phyloP scores from a whole-genome alignment of 495 filamentous ascomycete species.

The Podospora pseudoanserina region DNA sequence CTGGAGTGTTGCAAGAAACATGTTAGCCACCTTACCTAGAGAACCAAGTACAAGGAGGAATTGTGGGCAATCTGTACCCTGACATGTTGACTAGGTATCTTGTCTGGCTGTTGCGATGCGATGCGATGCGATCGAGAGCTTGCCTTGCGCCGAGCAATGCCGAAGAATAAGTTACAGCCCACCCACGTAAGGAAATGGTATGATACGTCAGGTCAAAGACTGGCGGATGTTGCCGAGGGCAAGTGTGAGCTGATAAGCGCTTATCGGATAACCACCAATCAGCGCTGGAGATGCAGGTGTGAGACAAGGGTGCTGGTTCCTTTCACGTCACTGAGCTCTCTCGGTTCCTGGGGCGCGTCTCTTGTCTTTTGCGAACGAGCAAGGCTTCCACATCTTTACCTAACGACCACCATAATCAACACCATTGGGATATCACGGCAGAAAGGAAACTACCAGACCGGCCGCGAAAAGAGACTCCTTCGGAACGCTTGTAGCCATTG shows the following conservation, averaged over 20 bases:
- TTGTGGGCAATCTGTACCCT: background rate
- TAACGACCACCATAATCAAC: slow-evolving; percentile 8
- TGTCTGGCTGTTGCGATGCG: background rate
- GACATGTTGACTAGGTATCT: background rate
- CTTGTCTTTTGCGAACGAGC: slow-evolving; percentile 3
- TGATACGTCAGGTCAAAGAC: slow-evolving; percentile 3
- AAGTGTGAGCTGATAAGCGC: background rate
- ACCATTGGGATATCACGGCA: background rate
- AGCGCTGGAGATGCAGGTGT: background rate
- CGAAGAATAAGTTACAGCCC: background rate
- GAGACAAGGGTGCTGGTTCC: slow-evolving; percentile 14
- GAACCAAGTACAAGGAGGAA: background rate
- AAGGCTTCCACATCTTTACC: slow-evolving; percentile 7
- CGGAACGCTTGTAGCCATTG: slow-evolving; percentile 6
- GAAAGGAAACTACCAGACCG: background rate
- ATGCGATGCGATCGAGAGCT: background rate
- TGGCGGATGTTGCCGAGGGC: background rate
- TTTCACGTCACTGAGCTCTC: slow-evolving; percentile 21
- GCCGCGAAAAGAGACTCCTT: background rate
- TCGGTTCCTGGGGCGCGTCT: slow-evolving; percentile 8
- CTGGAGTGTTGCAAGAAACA: slow-evolving; percentile 37
- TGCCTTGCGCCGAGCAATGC: background rate
- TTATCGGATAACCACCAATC: slow-evolving; percentile 15
- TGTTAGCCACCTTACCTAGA: background rate
- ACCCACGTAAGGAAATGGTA: background rate